Evolutionary conservation across 2,329 filamentous ascomycete genomes (phyloP), one percentile per base, ranked within the genome.

Genomic region (Tolypocladium album): DNA sequence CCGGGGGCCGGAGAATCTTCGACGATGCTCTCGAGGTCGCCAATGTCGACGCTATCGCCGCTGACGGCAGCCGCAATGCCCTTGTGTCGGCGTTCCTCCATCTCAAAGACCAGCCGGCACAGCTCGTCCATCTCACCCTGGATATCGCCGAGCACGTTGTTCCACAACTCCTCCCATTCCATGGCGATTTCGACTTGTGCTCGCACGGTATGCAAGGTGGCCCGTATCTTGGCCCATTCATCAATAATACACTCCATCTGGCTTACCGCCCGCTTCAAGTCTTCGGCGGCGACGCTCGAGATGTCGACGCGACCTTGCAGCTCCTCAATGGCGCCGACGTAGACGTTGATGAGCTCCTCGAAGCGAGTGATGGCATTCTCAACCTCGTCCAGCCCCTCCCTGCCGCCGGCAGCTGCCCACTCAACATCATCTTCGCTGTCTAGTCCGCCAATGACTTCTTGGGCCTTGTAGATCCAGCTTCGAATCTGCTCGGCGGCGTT

Each of bases 101-200:
- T 96, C 74, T 97, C 92, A 68, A 97, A 97, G 38, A 97, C 90
- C 56, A 96, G 77, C 45, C 89, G 82, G 68, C 84, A 85, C 20
- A 96, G 79, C 53, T 88, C 87, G 64, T 94, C 89, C 74, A 85
- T 87, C 75, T 99, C 94, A 63, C 88, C 86, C 58, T 92, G 90
- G 62, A 97, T 96, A 71, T 97, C 93, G 53, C 92, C 93, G 3
- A 99, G 79, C 3, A 97, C 93, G 64, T 84, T 90, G 67, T 91
- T 91, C 93, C 94, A 97, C 42, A 99, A 80, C 75, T 97, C 92
- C 72, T 97, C 92, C 93, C 93, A 99, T 70, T 99, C 94, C 92
- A 97, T 96, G 55, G 94, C 94, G 61, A 96, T 86, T 73, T 97
- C 94, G 22, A 99, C 93, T 70, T 97, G 93, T 56, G 84, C 84